A percentile compares a stretch with the other conserved stretches of the same genome.
Conservation (phyloP, 352 stramenopile species). For the Pythium folliculosum region DNA sequence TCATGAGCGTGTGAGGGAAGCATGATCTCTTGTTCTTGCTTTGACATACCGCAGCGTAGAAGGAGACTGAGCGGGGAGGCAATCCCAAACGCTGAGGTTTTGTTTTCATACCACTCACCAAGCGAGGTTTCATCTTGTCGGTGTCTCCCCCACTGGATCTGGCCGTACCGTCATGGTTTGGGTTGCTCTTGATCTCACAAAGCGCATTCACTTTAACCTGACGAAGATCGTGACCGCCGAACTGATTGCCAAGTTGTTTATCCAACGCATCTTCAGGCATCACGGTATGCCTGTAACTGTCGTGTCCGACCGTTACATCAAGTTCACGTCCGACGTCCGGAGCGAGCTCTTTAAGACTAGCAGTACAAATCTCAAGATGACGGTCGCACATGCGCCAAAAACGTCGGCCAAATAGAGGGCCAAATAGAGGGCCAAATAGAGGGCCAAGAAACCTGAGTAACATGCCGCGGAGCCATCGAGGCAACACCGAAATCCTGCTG, state of each 20-base stretch:
- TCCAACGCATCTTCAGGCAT: constrained; percentile 1
- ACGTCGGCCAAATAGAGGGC: neutral
- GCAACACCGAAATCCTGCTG: constrained; percentile 32
- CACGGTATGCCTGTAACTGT: neutral
- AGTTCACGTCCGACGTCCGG: neutral
- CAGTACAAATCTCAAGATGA: neutral
- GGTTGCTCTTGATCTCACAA: neutral
- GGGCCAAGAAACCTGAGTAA: too few species aligned
- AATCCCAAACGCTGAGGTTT: too few species aligned
- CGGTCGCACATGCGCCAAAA: neutral
- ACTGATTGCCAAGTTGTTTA: neutral
- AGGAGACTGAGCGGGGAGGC: too few species aligned
- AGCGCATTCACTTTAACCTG: neutral
- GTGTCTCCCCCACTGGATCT: neutral
- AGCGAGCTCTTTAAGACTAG: neutral
- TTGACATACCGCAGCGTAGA: too few species aligned
- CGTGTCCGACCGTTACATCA: neutral
- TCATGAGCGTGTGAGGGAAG: too few species aligned
- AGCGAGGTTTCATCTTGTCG: too few species aligned
- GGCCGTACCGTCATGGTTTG: neutral
- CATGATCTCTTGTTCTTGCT: too few species aligned
- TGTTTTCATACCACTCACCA: too few species aligned
- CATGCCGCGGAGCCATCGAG: neutral
- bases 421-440: neutral
- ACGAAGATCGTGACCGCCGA: neutral